Base-by-base conservation (phyloP, 192 early-diverging fungal species). In the Mortierella claussenii region DNA sequence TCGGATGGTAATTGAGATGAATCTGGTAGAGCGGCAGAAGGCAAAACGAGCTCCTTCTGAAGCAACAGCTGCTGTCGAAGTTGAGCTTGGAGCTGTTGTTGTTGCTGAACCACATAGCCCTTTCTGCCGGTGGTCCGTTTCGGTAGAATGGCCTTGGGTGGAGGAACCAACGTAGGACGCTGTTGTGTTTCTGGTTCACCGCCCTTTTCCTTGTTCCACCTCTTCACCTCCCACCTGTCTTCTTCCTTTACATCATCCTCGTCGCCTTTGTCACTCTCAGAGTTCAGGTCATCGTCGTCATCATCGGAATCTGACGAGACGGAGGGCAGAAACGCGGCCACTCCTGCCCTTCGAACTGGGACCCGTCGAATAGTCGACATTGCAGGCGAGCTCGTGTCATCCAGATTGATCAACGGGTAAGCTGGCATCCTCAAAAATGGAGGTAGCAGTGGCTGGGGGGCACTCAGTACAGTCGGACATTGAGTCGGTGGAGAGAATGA, bases 71-170 rank as follows among this genome's bases (percentile, higher is more conserved):
- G 54, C 9, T 50, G 56, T 4, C 32, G 47, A 23, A 46, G 32
- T 11, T 46, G 65, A 30, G 55, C 36, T 33, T 70, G 60, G 11
- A 61, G 20, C 27, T 60, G 56, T 37, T 52, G 36, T 21, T 73
- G 69, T 12, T 64, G 60, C 26, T 59, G 69, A 34, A 53, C 34
- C 1, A 73, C 36, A 7, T 65, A 4, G 15, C 70, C 70, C 21
- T 75, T 75, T 11, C 63, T 55, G 0, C 63, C 63, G 1, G 70
- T 75, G 1, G 62, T 75, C 6, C 57, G 48, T 47, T 75, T 75
- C 2, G 70, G 70, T 43, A 65, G 33, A 33, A 65, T 60, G 5
- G 65, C 51, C 2, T 53, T 65, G 6, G 56, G 63, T 3, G 51
- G 33, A 9, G 47, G 47, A n/a, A 42, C 55, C 15, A 46, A 15